Base-by-base conservation (phyloP, 1,284 basidiomycete genomes). In the Cystobasidiaceae sp. region DNA sequence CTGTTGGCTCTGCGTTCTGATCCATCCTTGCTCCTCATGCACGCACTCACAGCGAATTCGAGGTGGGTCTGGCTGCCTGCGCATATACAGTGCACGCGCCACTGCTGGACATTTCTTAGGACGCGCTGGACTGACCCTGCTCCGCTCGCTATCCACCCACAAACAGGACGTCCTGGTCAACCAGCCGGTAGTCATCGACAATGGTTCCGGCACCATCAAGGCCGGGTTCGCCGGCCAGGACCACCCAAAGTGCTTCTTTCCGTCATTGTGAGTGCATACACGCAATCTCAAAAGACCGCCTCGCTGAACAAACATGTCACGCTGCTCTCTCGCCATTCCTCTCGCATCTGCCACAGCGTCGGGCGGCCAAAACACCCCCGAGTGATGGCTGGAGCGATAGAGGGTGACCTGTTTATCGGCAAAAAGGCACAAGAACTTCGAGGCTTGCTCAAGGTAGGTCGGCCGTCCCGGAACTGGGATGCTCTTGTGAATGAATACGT, bases 221-320 rank as follows among this genome's bases (percentile, higher is more conserved):
- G 93, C 93, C 69, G 93, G 93, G 46, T 97, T 97, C 77, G 93
- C 93, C 67, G 93, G 93, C 48, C 89, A 96, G 78, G 93, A 97
- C 79, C 91, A 94, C 77, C 93, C 93, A 44, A 93, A 93, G 83
- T 94, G 91, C 76, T 97, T 93, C 83, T 97, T 97, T 74, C 93
- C 93, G 63, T 94, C 91, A 67, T 96, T 92, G 93, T 96, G 79
- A 80, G 91, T 86, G 73, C 75, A 51, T 17, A 21, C 32, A 28
- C 21, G 5, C 33, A 8, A 28, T 50, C 9, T 49, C 7, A 19
- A 25, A 5, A 19, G 19, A 2, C 25, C 34, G 17, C 32, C 4
- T 25, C 11, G 19, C 28, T 23, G 34, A 2, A 8, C 43, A 34
- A 2, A 23, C 11, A 8, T 33, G 33, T 58, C 27, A 33, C 33